phyloP scores from a whole-genome alignment of 176 grass and related monocot species.

The Zoysia japonica region DNA sequence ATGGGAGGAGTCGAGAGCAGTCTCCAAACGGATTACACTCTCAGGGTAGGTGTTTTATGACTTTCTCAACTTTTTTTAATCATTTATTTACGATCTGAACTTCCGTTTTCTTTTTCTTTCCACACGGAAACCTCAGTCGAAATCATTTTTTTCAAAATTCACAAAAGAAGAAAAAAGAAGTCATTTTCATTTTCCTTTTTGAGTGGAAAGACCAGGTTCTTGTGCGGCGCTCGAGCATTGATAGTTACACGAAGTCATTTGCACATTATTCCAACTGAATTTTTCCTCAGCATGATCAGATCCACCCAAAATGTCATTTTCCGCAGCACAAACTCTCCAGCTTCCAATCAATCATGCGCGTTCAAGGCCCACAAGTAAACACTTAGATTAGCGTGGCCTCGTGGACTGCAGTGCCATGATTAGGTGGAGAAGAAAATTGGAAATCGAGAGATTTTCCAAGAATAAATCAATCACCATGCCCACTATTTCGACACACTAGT shows the following conservation, averaged over 20 bases:
- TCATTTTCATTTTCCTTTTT: too few species aligned
- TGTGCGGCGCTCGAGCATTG: not conserved
- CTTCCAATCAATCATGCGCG: not conserved
- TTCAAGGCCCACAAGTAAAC: not conserved
- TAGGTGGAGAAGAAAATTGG: constrained; percentile 14
- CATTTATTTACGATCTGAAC: not conserved
- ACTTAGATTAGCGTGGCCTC: not conserved
- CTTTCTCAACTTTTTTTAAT: not conserved
- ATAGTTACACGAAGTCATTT: not conserved
- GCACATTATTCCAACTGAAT: not conserved
- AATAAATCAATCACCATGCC: constrained; percentile 3
- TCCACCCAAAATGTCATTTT: not conserved
- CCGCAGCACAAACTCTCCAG: not conserved
- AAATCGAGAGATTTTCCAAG: not conserved
- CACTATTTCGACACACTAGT: constrained; percentile 18
- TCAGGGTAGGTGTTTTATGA: constrained; percentile 54
- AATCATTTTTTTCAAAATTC: not conserved
- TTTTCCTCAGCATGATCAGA: constrained; percentile 3
- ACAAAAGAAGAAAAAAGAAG: not conserved
- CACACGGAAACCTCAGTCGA: too few species aligned
- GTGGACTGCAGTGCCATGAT: not conserved
- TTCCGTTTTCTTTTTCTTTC: too few species aligned
- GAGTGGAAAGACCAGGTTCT: too few species aligned
- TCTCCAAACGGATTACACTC: constrained; percentile 96
- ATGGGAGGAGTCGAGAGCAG: constrained; percentile 88